Evolutionary conservation across 345 rosid species (phyloP), one percentile per base, ranked within the genome.

Genomic region (Syzygium oleosum): DNA sequence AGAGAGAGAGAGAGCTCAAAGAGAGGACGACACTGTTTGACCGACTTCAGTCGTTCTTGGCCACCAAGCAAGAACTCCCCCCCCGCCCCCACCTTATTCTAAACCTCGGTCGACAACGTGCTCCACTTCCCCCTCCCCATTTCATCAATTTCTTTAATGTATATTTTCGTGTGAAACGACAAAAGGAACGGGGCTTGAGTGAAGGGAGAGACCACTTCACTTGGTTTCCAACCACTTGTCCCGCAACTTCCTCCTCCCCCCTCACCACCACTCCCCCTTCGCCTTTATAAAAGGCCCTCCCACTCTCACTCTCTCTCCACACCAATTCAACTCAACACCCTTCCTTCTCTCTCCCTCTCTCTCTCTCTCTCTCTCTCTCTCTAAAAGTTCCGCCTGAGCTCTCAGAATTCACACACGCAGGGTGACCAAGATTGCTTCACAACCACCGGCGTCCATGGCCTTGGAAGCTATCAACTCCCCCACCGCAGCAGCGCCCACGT

Each of bases 211-310:
- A 54, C 63, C 87, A 85, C 85, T 88, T 80, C 87, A 86, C 87
- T 88, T 78, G 79, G 90, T 85, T 87, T 90, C 92, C 89, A 79
- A 88, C 94, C 93, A 92, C 96, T 85, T 92, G 93, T 91, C 93
- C 84, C 91, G 95, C 94, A 92, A 86, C 94, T 94, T 94, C 97
- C 94, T 31, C 52, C 85, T 29, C 73, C 73, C 90, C 34, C 53
- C n/a, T n/a, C 41, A 4, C 73, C 90, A 23, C 54, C 41, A 4
- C 27, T 38, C 43, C 23, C 3, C 3, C n/a, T 41, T 17, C 16
- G 38, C 84, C 46, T 85, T 54, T 85, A 65, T 73, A 85, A 84
- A 61, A 79, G 38, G 21, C 52, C 84, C 49, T 80, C 43, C 43
- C 89, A 87, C 93, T 88, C 90, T 43, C 90, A 88, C 90, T 87